Evolutionary conservation across 2,329 filamentous ascomycete species (phyloP), one percentile per base, ranked within the genome.

Genomic region (Pseudocercospora fijiensis): DNA sequence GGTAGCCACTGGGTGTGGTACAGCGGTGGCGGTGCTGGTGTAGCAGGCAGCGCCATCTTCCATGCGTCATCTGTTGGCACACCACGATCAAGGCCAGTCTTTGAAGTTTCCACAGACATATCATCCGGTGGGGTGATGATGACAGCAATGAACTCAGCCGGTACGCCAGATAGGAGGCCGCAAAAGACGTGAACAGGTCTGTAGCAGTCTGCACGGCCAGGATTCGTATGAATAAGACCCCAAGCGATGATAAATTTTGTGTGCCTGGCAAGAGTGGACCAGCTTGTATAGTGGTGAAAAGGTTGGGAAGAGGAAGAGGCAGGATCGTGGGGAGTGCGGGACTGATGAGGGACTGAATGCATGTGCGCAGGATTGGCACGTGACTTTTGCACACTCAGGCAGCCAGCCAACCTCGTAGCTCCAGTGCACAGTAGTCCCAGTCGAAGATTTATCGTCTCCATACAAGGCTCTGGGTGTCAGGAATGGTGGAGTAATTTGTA

Each of bases 1-100:
- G 57, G 41, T 22, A 65, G 58, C 56, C 59, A 65, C 37, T 65
- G 63, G 13, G 47, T 58, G 18, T 62, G 47, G 43, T 65, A 65
- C 57, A 66, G 61, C 33, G 51, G 20, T 51, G 63, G 61, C 60
- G 60, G 27, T 60, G 60, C 49, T 33, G 63, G 60, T 49, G 57
- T 26, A 43, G 27, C 28, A n/a, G 37, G 53, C 18, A 37, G 28
- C 53, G 53, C 53, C 53, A 22, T 37, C 28, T 13, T 41, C 28
- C 18, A 24, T 6, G 27, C 30, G 16, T 61, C 43, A 28, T 11
- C 11, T 26, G 30, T 2, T 57, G 33, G 11, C 10, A 47, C 30
- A 13, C 20, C 49, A 53, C 1, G 16, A 8, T 9, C 24, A 16
- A 1, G 10, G 18, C 5, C 20, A 4, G 13, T 22, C 2, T 49